phyloP scores from a whole-genome alignment of 345 rosid species.

The Geranium brycei region DNA sequence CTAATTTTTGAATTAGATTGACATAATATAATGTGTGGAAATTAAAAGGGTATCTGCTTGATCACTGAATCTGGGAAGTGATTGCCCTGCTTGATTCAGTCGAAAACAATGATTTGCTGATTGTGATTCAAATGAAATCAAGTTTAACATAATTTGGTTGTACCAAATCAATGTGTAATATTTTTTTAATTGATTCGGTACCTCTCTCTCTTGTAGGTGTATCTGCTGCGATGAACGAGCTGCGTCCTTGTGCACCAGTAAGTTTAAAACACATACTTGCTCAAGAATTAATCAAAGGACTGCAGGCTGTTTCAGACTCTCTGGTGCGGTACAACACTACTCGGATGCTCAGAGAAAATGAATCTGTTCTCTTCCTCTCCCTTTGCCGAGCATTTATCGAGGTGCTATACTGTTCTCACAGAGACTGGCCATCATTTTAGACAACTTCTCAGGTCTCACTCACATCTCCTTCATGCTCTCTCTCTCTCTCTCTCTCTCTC shows the following conservation, averaged over 20 bases:
- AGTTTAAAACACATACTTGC: slow-evolving; percentile 69
- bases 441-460: no score
- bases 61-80: neutral
- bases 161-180: neutral
- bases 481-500: slow-evolving; percentile 1
- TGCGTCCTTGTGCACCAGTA: slow-evolving; percentile 82
- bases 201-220: slow-evolving; percentile 41
- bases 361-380: slow-evolving; percentile 68
- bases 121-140: neutral
- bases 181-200: neutral
- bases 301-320: slow-evolving; percentile 73
- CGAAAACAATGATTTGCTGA: neutral
- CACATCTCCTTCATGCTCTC: neutral
- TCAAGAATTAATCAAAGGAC: slow-evolving; percentile 64
- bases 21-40: neutral
- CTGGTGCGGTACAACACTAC: slow-evolving; percentile 73
- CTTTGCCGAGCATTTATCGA: slow-evolving; percentile 85
- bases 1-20: neutral
- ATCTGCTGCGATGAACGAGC: slow-evolving; percentile 83
- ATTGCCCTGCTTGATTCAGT: neutral
- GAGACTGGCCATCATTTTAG: no score
- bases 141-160: neutral
- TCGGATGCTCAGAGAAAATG: slow-evolving; percentile 81
- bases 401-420: slow-evolving; percentile 24
- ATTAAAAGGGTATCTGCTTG: neutral